These are phyloP conservation scores for Oidiodendron maius DNA, from an alignment of 495 filamentous ascomycete genomes.

Conservation along the genomic window DNA sequence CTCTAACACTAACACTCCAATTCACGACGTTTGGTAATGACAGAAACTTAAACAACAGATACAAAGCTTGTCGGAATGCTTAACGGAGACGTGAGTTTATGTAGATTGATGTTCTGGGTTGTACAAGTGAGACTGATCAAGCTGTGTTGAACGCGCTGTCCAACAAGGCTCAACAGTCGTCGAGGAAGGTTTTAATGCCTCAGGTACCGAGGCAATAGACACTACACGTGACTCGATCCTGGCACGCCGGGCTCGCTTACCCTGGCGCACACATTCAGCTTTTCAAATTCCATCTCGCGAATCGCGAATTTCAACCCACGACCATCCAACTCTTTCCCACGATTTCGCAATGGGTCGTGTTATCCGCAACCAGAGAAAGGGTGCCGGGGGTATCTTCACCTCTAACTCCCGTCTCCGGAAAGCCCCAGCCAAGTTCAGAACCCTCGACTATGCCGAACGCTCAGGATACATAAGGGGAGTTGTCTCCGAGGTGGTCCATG, in stretches of 20 bases:
- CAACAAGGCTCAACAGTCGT: too few relatives aligned
- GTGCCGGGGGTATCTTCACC: constrained; percentile 94
- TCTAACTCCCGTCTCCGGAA: constrained; percentile 92
- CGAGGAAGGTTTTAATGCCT: too few relatives aligned
- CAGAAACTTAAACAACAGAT: too few relatives aligned
- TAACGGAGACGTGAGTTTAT: too few relatives aligned
- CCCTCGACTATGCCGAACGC: constrained; percentile 89
- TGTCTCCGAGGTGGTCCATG: constrained; percentile 99
- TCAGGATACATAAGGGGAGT: constrained; percentile 96
- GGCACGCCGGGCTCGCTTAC: neutral
- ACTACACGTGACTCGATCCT: neutral
- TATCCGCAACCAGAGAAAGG: constrained; percentile 98
- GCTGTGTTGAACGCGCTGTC: too few relatives aligned
- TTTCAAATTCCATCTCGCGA: neutral
- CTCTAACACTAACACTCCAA: too few relatives aligned
- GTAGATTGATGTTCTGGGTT: too few relatives aligned
- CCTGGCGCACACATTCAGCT: neutral
- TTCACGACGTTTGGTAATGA: too few relatives aligned
- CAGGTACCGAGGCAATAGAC: neutral
- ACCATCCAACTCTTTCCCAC: neutral
- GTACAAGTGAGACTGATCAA: too few relatives aligned
- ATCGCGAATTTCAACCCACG: neutral
- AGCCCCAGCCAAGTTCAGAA: constrained; percentile 80
- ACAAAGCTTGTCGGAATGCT: too few relatives aligned
- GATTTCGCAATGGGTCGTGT: constrained; percentile 59